phyloP scores from a whole-genome alignment of 2,329 filamentous ascomycete genomes.

The Talaromyces sp. region DNA sequence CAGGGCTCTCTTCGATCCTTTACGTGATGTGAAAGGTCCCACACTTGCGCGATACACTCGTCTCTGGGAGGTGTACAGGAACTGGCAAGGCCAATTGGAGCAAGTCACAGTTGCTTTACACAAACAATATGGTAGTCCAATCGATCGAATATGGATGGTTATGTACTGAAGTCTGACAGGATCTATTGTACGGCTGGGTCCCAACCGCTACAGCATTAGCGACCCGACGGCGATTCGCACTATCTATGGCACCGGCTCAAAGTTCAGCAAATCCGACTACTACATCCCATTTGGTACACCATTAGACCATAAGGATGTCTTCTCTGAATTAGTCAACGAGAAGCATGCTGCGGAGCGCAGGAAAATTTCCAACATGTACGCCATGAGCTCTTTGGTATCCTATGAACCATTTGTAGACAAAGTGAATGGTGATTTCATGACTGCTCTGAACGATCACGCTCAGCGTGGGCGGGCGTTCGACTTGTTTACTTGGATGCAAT shows the following conservation, averaged over 20 bases:
- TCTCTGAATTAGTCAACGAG: neutral
- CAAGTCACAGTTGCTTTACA: neutral
- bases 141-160: neutral
- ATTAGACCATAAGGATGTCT: neutral
- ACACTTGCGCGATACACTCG: neutral
- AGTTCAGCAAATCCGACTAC: constrained; percentile 35
- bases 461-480: neutral
- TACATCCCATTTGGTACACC: constrained; percentile 15
- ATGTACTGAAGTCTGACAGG: neutral
- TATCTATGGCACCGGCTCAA: constrained; percentile 60
- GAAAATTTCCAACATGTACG: neutral
- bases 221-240: constrained; percentile 66
- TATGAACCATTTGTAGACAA: constrained; percentile 7
- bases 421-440: neutral
- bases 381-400: constrained; percentile 1
- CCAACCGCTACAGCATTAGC: constrained; percentile 59
- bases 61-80: constrained; percentile 1
- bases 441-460: neutral
- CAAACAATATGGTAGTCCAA: neutral
- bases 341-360: neutral
- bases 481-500: constrained; percentile 3
- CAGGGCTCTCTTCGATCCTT: neutral
- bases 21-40: neutral
- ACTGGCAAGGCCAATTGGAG: constrained; percentile 1
- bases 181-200: constrained; percentile 1